Evolutionary conservation across 495 filamentous ascomycete species (phyloP).

Genomic region (Hypoxylon fragiforme): DNA sequence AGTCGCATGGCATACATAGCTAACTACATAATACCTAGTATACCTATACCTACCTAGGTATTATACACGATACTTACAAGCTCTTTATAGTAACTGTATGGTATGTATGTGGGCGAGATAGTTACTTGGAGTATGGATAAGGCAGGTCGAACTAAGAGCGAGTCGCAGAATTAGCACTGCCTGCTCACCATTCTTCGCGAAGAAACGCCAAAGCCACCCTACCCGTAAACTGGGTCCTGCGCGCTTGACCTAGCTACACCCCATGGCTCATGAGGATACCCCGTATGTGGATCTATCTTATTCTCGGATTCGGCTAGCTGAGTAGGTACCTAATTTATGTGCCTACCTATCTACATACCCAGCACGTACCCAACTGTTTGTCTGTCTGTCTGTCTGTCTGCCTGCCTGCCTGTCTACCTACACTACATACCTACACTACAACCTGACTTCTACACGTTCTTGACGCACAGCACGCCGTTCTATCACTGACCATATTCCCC

Average conservation of each 20-base stretch:
- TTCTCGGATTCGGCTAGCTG: constrained; percentile 19
- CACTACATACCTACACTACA: too few species aligned
- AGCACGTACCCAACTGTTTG: too few species aligned
- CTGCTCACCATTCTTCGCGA: constrained; percentile 27
- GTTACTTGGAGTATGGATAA: too few species aligned
- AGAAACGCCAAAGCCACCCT: constrained; percentile 32
- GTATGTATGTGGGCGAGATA: constrained; percentile 13
- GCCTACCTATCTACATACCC: not conserved
- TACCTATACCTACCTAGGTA: not conserved
- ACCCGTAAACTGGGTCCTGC: constrained; percentile 2
- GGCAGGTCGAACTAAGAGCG: constrained; percentile 29
- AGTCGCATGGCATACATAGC: constrained; percentile 23
- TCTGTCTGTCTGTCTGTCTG: not conserved
- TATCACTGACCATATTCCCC: constrained; percentile 13
- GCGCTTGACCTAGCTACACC: constrained; percentile 30
- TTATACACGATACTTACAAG: constrained; percentile 5
- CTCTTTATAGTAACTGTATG: too few species aligned
- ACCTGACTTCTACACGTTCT: too few species aligned
- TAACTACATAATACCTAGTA: constrained; percentile 17
- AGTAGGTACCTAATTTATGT: too few species aligned
- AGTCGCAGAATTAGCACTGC: constrained; percentile 33
- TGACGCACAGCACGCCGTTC: constrained; percentile 25
- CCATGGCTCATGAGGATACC: constrained; percentile 1
- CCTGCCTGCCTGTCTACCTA: too few species aligned
- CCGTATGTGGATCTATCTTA: constrained; percentile 12